Evolutionary conservation across 2,329 filamentous ascomycete genomes (phyloP).

Genomic region (Ambrosiella beaveri): DNA sequence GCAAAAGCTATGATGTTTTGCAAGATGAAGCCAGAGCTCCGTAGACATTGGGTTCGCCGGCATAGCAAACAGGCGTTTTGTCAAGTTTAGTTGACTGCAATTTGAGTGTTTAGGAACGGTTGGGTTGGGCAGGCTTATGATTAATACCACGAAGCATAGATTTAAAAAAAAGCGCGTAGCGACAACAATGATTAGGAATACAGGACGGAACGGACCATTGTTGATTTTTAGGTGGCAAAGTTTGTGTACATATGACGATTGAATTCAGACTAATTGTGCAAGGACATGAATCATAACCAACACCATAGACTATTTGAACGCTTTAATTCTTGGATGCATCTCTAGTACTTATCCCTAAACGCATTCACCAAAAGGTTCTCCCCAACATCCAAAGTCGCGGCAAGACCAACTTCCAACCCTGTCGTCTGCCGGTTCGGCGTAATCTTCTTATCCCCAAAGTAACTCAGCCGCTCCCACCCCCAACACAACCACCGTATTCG

Average conservation of each 20-base stretch:
- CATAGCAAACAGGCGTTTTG: not conserved
- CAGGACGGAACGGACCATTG: not conserved
- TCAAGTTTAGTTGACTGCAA: constrained; percentile 21
- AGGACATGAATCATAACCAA: too few relatives aligned
- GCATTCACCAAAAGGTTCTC: constrained; percentile 8
- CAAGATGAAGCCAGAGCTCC: constrained; percentile 37
- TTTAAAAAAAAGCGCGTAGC: not conserved
- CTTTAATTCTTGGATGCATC: too few relatives aligned
- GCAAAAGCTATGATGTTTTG: constrained; percentile 45
- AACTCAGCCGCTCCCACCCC: constrained; percentile 26
- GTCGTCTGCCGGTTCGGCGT: constrained; percentile 4
- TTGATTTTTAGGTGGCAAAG: not conserved
- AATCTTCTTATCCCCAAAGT: constrained; percentile 7
- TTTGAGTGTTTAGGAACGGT: constrained; percentile 2
- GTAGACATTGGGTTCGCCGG: constrained; percentile 35
- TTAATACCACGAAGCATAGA: not conserved
- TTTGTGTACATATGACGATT: not conserved
- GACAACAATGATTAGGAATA: not conserved
- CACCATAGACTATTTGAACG: not conserved
- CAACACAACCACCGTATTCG: constrained; percentile 29
- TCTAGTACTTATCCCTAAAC: not conserved
- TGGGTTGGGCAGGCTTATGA: not conserved
- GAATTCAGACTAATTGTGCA: too few relatives aligned
- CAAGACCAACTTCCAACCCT: constrained; percentile 4
- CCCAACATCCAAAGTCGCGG: constrained; percentile 4